Base-by-base conservation (phyloP, 2,329 filamentous ascomycete genomes). In the Boeremia exigua region DNA sequence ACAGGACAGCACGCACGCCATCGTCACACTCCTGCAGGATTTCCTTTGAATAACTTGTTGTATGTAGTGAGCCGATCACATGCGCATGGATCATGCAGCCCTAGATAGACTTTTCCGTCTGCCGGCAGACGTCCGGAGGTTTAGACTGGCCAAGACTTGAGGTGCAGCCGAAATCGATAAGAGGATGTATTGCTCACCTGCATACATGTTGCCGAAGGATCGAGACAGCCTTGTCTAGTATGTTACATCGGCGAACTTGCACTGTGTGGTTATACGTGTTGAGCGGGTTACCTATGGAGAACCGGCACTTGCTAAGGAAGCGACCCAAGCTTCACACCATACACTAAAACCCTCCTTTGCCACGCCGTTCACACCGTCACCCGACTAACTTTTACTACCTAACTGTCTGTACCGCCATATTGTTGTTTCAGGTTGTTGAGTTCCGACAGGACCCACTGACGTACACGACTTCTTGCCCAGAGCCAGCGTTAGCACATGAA, bases 131-230 rank as follows among this genome's bases (percentile, higher is more conserved):
- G 37, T 32, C 19, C 40, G 52, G 15, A 45, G 34, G 11, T 27
- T 46, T 36, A 43, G 33, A 39, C 15, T 45, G 28, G 34, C 52
- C 46, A 55, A 43, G 52, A 45, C 40, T 27, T 19, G 33, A 15
- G 38, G 28, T 48, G 39, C 34, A 54, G 52, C 52, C 51, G 52
- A 40, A 49, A 55, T 49, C 52, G 34, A 55, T 55, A 49, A 36
- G 28, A 45, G 27, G 12, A 40, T 49, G 40, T 43, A 54, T 55
- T 49, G 52, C 52, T 55, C 34, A 55, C 52, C 49, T 55, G 46
- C 52, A 55, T 55, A 40, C 27, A 40, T 29, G 11, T 39, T 48
- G 52, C 46, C 17, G 34, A 11, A 38, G 19, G 23, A 30, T 43
- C 30, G 37, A 54, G 36, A n/a, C 19, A 30, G 17, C 30, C 15